phyloP scores from a whole-genome alignment of 108 stramenopile species.

The Ochromonas danica region DNA sequence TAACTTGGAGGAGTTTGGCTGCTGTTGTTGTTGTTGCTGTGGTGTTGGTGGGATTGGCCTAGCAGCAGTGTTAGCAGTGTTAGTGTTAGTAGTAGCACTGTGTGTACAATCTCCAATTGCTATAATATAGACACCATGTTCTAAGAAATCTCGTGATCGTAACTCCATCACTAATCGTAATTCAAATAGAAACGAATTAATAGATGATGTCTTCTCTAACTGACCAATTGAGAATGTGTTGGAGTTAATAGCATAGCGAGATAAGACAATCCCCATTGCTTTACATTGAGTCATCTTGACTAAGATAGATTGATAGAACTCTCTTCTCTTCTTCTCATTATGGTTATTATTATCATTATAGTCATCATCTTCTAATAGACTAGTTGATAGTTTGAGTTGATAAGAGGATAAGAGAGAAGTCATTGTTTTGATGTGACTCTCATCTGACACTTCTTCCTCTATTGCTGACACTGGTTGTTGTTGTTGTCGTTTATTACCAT shows the following conservation, averaged over 20 bases:
- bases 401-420: not conserved
- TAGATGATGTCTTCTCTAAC: not conserved
- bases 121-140: not conserved
- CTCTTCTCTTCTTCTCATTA: not conserved
- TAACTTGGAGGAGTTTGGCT: too few relatives aligned
- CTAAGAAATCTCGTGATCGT: not conserved
- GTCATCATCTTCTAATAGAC: not conserved
- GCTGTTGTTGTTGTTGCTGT: too few relatives aligned
- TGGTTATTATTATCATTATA: not conserved
- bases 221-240: not conserved
- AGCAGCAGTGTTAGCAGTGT: too few relatives aligned
- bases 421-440: not conserved
- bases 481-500: too few relatives aligned
- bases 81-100: too few relatives aligned
- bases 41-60: too few relatives aligned
- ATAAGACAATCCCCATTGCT: not conserved
- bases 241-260: not conserved
- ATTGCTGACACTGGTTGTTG: not conserved
- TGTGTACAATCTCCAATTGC: constrained; percentile 3
- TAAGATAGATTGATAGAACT: not conserved
- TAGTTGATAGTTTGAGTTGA: not conserved
- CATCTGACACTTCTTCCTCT: too few relatives aligned
- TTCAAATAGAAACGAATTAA: constrained; percentile 1
- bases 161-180: not conserved
- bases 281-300: not conserved